Base-by-base conservation (phyloP, 2,329 filamentous ascomycete genomes). In the Zarea fungicola region DNA sequence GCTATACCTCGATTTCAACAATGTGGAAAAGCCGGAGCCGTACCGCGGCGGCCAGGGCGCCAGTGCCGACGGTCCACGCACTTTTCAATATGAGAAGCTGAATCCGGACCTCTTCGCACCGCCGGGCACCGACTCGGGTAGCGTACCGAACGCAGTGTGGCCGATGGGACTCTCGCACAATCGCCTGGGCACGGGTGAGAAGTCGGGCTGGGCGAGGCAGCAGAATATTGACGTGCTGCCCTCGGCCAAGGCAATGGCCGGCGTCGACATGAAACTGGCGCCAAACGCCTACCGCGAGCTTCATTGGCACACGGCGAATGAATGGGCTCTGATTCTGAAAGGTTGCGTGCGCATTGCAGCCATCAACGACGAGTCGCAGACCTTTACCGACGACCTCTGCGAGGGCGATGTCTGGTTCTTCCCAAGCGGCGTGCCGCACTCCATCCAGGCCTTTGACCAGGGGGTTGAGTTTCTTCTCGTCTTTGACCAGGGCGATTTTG, bases 381-480 rank as follows among this genome's bases (percentile, higher is more conserved):
- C 63, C 8, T 74, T 75, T 42, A 62, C 72, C 31, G 72, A 77
- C 48, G 71, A 77, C 42, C 54, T 79, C 9, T 66, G 67, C 23
- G 70, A 66, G 8, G 75, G 76, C 18, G 76, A 80, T 54, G 69
- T 78, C 2, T 78, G 76, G 76, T 77, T 74, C 58, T 79, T 78
- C 62, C 70, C 75, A 1, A 62, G 67, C 0, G 72, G 73, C 32
- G 56, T 77, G 44, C 70, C 78, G 1, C 75, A 72, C 60, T 76
- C 72, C 2, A 70, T 81, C 35, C 79, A 77, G 61, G 79, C 71
- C 0, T 71, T 81, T 11, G 75, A 74, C 4, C 66, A 74, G 26
- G 80, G 79, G 1, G 68, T 65, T 34, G 80, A 83, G 58, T 83
- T 82, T 58, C 67, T 83, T 1, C 68, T 83, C 3, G 73, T 84